Evolutionary conservation across 139 green algal genomes (phyloP).

Genomic region (Monoraphidium neglectum): DNA sequence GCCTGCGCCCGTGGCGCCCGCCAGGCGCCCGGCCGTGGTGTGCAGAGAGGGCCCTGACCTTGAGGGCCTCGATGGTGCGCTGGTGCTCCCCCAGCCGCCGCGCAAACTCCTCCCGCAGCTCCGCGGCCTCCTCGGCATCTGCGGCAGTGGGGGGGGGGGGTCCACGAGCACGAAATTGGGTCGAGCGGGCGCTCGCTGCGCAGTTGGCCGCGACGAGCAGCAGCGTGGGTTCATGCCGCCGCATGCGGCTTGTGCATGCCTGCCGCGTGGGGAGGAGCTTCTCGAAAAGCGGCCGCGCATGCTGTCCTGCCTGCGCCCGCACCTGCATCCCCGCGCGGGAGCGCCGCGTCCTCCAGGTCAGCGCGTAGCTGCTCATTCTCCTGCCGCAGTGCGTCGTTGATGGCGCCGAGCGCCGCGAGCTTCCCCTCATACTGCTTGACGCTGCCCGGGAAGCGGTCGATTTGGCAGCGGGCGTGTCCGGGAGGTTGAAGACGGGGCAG

Average conservation of each 20-base stretch:
- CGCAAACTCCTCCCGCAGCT: constrained; percentile 88
- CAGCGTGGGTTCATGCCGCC: background rate
- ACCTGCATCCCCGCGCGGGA: constrained; percentile 43
- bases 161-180: background rate
- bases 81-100: constrained; percentile 57
- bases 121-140: constrained; percentile 73
- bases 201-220: background rate
- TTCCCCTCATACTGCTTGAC: constrained; percentile 83
- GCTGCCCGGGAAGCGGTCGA: no score
- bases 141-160: background rate
- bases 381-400: constrained; percentile 81
- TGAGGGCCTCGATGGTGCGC: constrained; percentile 5
- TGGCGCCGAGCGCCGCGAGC: constrained; percentile 81
- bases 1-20: no score
- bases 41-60: constrained; percentile 9
- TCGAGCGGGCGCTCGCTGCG: background rate
- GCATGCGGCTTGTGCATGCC: background rate
- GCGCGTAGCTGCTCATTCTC: constrained; percentile 79
- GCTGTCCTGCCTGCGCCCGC: background rate
- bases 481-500: no score
- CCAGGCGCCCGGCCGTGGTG: no score
- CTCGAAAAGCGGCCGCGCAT: background rate
- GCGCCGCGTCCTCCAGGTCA: constrained; percentile 34
- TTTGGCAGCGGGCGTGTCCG: no score
- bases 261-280: background rate